These are phyloP conservation scores for Ogataea zsoltii DNA, from an alignment of 805 yeast genomes.

Conservation along the genomic window DNA sequence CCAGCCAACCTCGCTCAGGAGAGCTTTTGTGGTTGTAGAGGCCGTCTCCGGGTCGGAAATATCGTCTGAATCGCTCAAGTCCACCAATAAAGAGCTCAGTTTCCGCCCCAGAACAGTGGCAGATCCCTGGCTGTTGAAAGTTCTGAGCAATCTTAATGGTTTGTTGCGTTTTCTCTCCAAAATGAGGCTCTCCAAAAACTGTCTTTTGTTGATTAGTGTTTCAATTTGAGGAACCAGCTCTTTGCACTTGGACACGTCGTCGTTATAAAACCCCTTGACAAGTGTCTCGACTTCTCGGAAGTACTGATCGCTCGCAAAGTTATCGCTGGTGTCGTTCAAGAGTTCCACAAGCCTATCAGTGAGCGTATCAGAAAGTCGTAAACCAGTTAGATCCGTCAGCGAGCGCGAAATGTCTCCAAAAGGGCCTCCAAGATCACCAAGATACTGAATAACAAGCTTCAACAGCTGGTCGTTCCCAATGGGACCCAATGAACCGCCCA, in stretches of 20 bases:
- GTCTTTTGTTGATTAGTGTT: slow-evolving; percentile 41
- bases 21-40: slow-evolving; percentile 7
- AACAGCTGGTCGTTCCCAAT: slow-evolving; percentile 22
- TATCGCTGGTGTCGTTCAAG: slow-evolving; percentile 7
- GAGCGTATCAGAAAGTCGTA: slow-evolving; percentile 16
- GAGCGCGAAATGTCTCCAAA: slow-evolving; percentile 15
- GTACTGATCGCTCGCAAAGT: slow-evolving; percentile 7
- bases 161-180: slow-evolving; percentile 30
- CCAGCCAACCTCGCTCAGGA: slow-evolving; percentile 24
- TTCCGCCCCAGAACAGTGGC: slow-evolving; percentile 11
- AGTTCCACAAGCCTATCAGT: slow-evolving; percentile 8
- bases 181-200: slow-evolving; percentile 42
- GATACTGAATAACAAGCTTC: slow-evolving; percentile 23
- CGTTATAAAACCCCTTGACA: not conserved
- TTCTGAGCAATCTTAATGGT: slow-evolving; percentile 41
- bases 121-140: slow-evolving; percentile 9
- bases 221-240: slow-evolving; percentile 18
- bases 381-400: slow-evolving; percentile 17
- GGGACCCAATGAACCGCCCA: slow-evolving; percentile 2
- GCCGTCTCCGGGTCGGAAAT: not conserved
- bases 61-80: slow-evolving; percentile 28
- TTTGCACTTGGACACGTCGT: not conserved
- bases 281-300: slow-evolving; percentile 6
- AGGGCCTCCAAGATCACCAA: slow-evolving; percentile 18
- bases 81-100: slow-evolving; percentile 23